Evolutionary conservation across 1,139 yeast genomes (phyloP), one percentile per base, ranked within the genome.

Genomic region (Taphrina sp.): DNA sequence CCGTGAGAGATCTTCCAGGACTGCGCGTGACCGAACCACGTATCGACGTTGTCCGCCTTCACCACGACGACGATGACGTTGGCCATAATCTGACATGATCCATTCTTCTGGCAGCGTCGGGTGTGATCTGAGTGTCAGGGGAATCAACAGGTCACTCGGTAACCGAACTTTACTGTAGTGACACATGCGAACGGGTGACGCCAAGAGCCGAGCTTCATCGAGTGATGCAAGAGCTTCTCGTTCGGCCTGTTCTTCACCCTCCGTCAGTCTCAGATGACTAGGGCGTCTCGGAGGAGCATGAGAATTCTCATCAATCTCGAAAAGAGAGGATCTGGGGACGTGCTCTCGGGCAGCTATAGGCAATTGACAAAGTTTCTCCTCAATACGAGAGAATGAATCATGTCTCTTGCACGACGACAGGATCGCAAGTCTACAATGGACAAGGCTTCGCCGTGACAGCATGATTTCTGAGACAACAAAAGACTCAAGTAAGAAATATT

Each of bases 101-200:
- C 53, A 47, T 5, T 47, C 53, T 19, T 47, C 43, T 22, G 16
- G 24, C n/a, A 26, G 20, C 7, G 23, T 10, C 8, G 53, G 53
- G 14, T 47, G 44, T 26, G 53, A 38, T 3, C 19, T 24, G 19
- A 47, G 8, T 5, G 22, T 8, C 29, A 47, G 20, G 7, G 53
- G 53, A 5, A 47, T 36, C 37, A 47, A n/a, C 14, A 47, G 29
- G 22, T 19, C 44, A 19, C 20, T 37, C 2, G 53, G 53, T 8
- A 24, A 14, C n/a, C 53, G 23, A 16, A 44, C 22, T n/a, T 44
- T 24, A 7, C 44, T 47, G 37, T 31, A 16, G 4, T 29, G 35
- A 37, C 53, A 47, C 35, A 47, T 19, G 3, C 53, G 43, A n/a
- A 36, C n/a, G n/a, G 53, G 53, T n/a, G 44, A 37, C 17, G 44